Percentiles rank a stretch among this genome's conserved stretches.
These are phyloP conservation scores for Lodderomyces oxycetoniae DNA, from an alignment of 1,139 yeast species.

Conservation along the genomic window DNA sequence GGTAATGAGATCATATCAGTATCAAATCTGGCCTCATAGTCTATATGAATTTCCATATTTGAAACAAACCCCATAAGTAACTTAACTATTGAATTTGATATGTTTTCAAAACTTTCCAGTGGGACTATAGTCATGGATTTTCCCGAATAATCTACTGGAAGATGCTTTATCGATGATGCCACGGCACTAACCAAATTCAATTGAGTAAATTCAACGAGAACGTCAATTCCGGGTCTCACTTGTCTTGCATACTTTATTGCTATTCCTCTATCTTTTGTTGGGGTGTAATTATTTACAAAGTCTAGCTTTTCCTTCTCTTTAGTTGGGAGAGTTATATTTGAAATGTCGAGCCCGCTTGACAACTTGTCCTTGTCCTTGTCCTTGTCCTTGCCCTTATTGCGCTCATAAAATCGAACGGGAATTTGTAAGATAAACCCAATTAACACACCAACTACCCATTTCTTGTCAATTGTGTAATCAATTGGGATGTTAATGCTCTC, in stretches of 20 bases:
- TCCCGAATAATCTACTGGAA: constrained; percentile 41
- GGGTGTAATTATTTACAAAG: constrained; percentile 26
- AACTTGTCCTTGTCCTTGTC: too few species aligned
- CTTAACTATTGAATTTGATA: constrained; percentile 27
- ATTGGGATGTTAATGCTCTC: constrained; percentile 8
- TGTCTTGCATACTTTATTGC: constrained; percentile 23
- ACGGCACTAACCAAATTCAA: constrained; percentile 59
- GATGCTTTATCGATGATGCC: constrained; percentile 56
- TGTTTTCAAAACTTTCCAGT: constrained; percentile 16
- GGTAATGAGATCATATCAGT: constrained; percentile 8
- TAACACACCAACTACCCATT: constrained; percentile 12
- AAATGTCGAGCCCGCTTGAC: constrained; percentile 1
- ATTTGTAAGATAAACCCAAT: constrained; percentile 14
- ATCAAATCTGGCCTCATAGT: constrained; percentile 1
- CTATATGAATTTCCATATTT: constrained; percentile 7
- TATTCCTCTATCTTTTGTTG: constrained; percentile 36
- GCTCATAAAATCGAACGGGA: constrained; percentile 12
- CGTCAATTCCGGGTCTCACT: constrained; percentile 14
- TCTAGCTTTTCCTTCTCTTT: constrained; percentile 1
- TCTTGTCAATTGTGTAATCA: constrained; percentile 6
- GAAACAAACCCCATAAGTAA: constrained; percentile 27
- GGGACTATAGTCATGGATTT: constrained; percentile 45
- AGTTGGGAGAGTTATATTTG: constrained; percentile 8
- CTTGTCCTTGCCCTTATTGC: too few species aligned
- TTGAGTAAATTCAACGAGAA: constrained; percentile 46